Conservation (phyloP, 495 filamentous ascomycete species). For the Hypoxylon lenormandii region DNA sequence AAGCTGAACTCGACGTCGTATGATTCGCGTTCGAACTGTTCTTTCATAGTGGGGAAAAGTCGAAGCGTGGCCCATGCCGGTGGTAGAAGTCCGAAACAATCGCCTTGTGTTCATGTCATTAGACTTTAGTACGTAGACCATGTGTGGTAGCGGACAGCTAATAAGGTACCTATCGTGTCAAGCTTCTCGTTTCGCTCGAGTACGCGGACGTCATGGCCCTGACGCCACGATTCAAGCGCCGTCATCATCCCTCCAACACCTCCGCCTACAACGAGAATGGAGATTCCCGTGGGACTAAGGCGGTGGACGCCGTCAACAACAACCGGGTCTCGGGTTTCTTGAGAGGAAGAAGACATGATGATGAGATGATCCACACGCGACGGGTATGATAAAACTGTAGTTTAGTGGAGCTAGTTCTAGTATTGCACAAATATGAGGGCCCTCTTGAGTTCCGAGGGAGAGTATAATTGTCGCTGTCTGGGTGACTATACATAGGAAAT, state of each 20-base stretch:
- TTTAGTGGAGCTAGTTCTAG: neutral
- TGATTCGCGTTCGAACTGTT: constrained; percentile 11
- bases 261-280: constrained; percentile 13
- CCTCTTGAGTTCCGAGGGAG: no score
- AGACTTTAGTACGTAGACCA: neutral
- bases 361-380: neutral
- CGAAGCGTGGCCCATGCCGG: constrained; percentile 17
- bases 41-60: constrained; percentile 20
- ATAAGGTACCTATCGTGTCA: constrained; percentile 2
- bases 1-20: neutral
- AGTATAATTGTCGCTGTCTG: no score
- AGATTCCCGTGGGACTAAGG: constrained; percentile 7
- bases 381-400: no score
- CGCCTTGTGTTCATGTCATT: constrained; percentile 9
- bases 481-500: no score
- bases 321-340: neutral
- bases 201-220: constrained; percentile 6
- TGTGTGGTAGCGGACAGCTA: neutral
- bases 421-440: no score
- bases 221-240: constrained; percentile 15
- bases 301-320: neutral
- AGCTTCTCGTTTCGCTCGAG: constrained; percentile 10
- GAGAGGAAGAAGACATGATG: neutral
- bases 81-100: constrained; percentile 15
- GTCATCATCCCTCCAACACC: constrained; percentile 10